A percentile compares a stretch with the other conserved stretches of the same genome.
phyloP scores from a whole-genome alignment of 2,329 filamentous ascomycete species.

The Cladosporium sp. region DNA sequence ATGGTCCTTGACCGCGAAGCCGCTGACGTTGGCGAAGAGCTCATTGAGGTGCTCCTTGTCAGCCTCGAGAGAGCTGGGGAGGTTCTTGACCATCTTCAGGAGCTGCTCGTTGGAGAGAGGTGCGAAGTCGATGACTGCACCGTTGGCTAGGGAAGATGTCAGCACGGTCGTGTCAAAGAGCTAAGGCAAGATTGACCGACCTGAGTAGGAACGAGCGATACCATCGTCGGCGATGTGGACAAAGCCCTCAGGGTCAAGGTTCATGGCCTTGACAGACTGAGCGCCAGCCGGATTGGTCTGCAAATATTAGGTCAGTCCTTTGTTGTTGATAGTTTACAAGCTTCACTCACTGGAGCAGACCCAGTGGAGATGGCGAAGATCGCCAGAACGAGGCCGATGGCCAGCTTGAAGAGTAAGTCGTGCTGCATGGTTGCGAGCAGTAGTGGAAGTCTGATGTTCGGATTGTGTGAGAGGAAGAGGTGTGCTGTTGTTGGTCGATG shows the following conservation, averaged over 20 bases:
- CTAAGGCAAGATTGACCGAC: not conserved
- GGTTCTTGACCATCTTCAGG: not conserved
- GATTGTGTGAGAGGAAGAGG: not conserved
- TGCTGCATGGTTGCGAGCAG: not conserved
- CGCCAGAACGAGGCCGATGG: not conserved
- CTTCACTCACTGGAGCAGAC: not conserved
- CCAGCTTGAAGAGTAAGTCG: not conserved
- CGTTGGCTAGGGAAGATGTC: conserved; percentile 7
- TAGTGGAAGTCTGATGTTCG: too few species aligned
- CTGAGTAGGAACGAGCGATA: conserved; percentile 17
- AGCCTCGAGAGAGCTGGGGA: not conserved
- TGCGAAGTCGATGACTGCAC: conserved; percentile 14
- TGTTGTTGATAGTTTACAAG: not conserved
- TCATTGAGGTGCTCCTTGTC: not conserved
- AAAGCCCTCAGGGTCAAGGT: not conserved
- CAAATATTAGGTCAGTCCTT: not conserved
- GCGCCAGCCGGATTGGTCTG: not conserved
- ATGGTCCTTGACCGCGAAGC: not conserved
- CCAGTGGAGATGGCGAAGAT: not conserved
- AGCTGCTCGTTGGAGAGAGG: conserved; percentile 16
- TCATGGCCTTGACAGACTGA: not conserved
- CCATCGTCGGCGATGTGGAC: conserved; percentile 19
- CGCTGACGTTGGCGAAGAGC: not conserved
- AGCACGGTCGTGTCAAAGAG: not conserved
- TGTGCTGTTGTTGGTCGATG: not conserved